A percentile compares a stretch with the other conserved stretches of the same genome.
Conservation (phyloP, 2,329 filamentous ascomycete species). For the Alternaria sp. region DNA sequence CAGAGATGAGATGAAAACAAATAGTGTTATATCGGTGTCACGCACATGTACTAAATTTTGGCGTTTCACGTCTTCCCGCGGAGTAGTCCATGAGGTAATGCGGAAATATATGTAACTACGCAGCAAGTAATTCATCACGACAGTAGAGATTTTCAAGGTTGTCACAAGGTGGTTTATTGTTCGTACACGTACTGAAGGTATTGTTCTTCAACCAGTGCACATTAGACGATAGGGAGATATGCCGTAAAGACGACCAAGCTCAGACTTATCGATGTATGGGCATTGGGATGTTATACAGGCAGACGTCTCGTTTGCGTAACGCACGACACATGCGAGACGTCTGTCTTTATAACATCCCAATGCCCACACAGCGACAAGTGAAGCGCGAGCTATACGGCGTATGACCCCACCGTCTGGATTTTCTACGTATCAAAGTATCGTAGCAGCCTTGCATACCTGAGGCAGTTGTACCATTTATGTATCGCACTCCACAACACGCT, state of each 20-base stretch:
- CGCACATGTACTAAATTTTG: not conserved
- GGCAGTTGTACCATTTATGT: not conserved
- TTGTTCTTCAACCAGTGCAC: not conserved
- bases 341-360: not conserved
- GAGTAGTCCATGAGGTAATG: not conserved
- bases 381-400: not conserved
- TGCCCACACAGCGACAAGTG: not conserved
- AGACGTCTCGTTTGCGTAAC: not conserved
- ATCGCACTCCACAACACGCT: not conserved
- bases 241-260: not conserved
- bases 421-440: not conserved
- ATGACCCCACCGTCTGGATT: not conserved
- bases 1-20: not conserved
- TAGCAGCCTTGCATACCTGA: not conserved
- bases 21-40: not conserved
- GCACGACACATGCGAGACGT: not conserved
- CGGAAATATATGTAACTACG: not conserved
- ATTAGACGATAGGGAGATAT: not conserved
- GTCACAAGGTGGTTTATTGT: not conserved
- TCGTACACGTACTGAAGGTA: not conserved
- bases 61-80: not conserved
- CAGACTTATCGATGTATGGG: not conserved
- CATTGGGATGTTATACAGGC: not conserved
- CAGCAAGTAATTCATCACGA: not conserved
- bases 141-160: not conserved